Evolutionary conservation across 2,329 filamentous ascomycete species (phyloP), one percentile per base, ranked within the genome.

Genomic region (Apiospora arundinis): DNA sequence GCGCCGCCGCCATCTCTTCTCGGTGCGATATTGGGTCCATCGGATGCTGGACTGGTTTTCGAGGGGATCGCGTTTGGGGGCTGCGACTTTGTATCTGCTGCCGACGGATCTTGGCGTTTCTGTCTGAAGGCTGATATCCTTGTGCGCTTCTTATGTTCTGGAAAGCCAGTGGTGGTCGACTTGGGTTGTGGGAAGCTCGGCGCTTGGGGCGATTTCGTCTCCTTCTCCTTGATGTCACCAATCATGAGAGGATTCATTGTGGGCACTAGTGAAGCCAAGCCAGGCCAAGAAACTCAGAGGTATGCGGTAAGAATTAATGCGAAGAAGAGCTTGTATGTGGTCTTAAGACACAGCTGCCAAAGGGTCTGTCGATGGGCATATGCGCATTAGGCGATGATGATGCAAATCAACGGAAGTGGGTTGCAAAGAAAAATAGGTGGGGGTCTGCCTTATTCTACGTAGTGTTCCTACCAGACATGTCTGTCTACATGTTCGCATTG

Each of bases 111-210:
- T 68, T 85, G 82, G 73, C 89, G 86, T 78, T 91, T 89, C 77
- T 93, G 91, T 80, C 94, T 97, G 84, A 97, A 97, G 1, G 92
- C 89, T 1, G 95, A 97, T 9, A 89, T 82, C 71, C 89, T 88
- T 70, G 86, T 87, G 74, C 95, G 91, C 80, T 93, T 94, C 81
- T 93, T 96, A 81, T 95, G 95, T 72, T 91, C 90, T n/a, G 96
- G 96, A 76, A 98, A 98, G 0, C 96, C 96, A 16, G 89, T 91
- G 5, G 85, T 81, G 25, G 85, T 83, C 12, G 84, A 82, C 69
- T 89, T 89, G 52, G 89, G 83, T 66, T 87, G 86, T 18, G 92
- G 91, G 12, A 91, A 89, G 49, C 86, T 85, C 11, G 92, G 91
- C 5, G 92, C 87, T 74, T 89, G 91, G 28, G 90, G 85, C 32